phyloP scores from a whole-genome alignment of 192 early-diverging fungal genomes.

The Coemansia furcata region DNA sequence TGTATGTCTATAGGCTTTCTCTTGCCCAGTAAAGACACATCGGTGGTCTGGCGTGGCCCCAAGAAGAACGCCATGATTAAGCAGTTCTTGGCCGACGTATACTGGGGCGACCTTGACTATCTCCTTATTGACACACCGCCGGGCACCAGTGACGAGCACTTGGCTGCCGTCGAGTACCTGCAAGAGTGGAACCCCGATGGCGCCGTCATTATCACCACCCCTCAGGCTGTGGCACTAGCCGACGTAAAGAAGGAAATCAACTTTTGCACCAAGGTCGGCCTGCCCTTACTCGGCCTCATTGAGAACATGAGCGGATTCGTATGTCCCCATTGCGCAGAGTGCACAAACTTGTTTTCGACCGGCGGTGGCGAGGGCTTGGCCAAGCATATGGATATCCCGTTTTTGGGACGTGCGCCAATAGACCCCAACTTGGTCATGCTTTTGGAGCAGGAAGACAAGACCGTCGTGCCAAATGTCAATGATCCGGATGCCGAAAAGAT shows the following conservation, averaged over 20 bases:
- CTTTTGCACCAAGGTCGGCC: constrained; percentile 89
- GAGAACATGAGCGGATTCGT: constrained; percentile 99
- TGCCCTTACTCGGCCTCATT: constrained; percentile 88
- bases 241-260: constrained; percentile 99
- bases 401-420: constrained; percentile 89
- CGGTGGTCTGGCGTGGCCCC: constrained; percentile 97
- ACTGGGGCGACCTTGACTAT: constrained; percentile 95
- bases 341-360: constrained; percentile 87
- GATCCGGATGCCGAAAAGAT: constrained; percentile 22
- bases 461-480: constrained; percentile 45
- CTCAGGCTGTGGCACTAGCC: constrained; percentile 79
- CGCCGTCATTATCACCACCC: constrained; percentile 95
- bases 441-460: constrained; percentile 59
- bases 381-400: constrained; percentile 77
- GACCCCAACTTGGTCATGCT: constrained; percentile 76
- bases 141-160: constrained; percentile 96
- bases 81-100: constrained; percentile 94
- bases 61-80: constrained; percentile 99
- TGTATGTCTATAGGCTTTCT: constrained; percentile 99
- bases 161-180: constrained; percentile 88
- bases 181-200: constrained; percentile 79
- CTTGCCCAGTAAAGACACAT: constrained; percentile 81
- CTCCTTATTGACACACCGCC: constrained; percentile 97
- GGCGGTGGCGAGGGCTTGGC: constrained; percentile 93
- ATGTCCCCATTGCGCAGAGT: constrained; percentile 80